Percentiles rank a stretch among this genome's conserved stretches.
Conservation (phyloP, 441 rosid genomes). For the Populus hybrid region DNA sequence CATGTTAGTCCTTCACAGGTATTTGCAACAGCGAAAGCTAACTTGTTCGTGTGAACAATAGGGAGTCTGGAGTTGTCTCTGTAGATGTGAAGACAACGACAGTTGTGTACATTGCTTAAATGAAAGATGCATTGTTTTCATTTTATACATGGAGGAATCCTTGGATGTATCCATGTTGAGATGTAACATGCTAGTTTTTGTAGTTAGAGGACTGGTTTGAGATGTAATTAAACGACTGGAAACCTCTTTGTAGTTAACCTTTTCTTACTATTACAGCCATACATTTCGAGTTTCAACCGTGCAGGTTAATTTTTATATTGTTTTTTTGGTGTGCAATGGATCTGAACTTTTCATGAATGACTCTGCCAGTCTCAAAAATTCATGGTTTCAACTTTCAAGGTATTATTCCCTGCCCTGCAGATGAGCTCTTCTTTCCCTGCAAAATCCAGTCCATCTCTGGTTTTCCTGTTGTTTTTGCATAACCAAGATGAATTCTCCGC, state of each 20-base stretch:
- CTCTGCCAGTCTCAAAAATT: slow-evolving; percentile 29
- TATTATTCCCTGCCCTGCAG: slow-evolving; percentile 38
- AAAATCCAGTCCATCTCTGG: slow-evolving; percentile 14
- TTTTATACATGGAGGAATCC: no score
- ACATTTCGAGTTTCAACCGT: slow-evolving; percentile 4
- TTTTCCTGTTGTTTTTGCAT: slow-evolving; percentile 21
- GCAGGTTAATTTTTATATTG: slow-evolving; percentile 8
- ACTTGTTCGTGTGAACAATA: no score
- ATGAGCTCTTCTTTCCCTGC: slow-evolving; percentile 17
- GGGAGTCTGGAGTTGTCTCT: no score
- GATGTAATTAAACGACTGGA: background rate
- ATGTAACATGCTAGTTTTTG: background rate
- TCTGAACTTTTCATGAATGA: slow-evolving; percentile 27
- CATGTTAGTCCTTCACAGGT: background rate
- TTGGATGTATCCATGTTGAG: no score
- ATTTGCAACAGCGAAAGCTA: no score
- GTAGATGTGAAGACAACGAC: no score
- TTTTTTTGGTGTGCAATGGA: slow-evolving; percentile 38
- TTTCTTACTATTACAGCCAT: background rate
- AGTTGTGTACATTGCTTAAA: no score
- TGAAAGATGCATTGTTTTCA: no score
- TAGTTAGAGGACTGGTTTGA: background rate
- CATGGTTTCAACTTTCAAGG: slow-evolving; percentile 27
- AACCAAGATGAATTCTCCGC: slow-evolving; percentile 12
- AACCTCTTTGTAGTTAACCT: background rate